Conservation (phyloP, 1,284 basidiomycete species). For the Ceratobasidium sp. region DNA sequence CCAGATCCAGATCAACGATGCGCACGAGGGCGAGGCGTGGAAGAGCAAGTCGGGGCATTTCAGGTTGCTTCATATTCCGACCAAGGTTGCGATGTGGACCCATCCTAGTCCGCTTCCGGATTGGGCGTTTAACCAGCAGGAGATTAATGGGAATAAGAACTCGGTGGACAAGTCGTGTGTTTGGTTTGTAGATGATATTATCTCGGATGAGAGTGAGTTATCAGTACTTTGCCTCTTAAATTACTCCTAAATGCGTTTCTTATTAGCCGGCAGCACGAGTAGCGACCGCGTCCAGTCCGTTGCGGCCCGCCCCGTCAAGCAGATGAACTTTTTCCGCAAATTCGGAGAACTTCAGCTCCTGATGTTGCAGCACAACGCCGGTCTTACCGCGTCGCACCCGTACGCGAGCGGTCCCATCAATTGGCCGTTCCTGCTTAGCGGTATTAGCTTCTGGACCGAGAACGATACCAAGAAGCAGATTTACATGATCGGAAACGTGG, state of each 20-base stretch:
- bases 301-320: constrained; percentile 77
- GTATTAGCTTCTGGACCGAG: constrained; percentile 99
- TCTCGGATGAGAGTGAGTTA: constrained; percentile 75
- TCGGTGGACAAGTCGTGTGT: constrained; percentile 82
- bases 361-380: constrained; percentile 98
- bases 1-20: constrained; percentile 78
- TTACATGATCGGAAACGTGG: constrained; percentile 93
- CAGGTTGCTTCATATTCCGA: constrained; percentile 88
- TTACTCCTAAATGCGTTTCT: constrained; percentile 37
- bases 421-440: constrained; percentile 96
- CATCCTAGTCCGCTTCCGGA: constrained; percentile 87
- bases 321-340: constrained; percentile 93
- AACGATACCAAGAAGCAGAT: constrained; percentile 89
- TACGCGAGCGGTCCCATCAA: constrained; percentile 95
- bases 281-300: constrained; percentile 66
- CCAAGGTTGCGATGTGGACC: constrained; percentile 95
- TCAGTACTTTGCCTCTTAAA: not conserved
- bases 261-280: constrained; percentile 64
- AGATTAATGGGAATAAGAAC: constrained; percentile 98
- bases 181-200: constrained; percentile 91
- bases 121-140: constrained; percentile 97
- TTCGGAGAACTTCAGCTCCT: constrained; percentile 92
- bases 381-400: constrained; percentile 93
- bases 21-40: constrained; percentile 81
- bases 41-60: constrained; percentile 94